Percentiles rank a stretch among this genome's conserved stretches.
phyloP scores from a whole-genome alignment of 352 stramenopile genomes.

The Phytopythium montanum region DNA sequence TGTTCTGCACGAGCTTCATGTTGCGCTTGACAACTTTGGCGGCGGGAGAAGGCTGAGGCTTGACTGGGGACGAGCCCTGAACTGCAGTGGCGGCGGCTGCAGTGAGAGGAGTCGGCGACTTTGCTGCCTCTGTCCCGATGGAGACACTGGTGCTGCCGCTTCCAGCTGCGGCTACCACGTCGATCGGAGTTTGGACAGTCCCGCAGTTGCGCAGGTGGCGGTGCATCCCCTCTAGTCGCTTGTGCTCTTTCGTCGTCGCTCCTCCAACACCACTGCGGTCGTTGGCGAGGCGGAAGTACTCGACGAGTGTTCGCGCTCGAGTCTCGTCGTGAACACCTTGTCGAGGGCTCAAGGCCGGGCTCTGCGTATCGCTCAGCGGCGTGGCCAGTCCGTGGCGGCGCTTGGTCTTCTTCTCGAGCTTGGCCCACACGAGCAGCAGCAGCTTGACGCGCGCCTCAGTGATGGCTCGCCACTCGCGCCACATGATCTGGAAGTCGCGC shows the following conservation, averaged over 20 bases:
- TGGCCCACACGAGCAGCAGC: constrained; percentile 60
- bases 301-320: constrained; percentile 12
- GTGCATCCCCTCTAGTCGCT: constrained; percentile 43
- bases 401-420: constrained; percentile 55
- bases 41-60: neutral
- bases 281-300: constrained; percentile 15
- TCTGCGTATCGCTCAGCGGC: neutral
- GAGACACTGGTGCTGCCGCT: neutral
- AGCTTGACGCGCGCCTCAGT: constrained; percentile 72
- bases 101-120: neutral
- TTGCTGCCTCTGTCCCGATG: neutral
- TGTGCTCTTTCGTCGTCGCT: constrained; percentile 15
- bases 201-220: constrained; percentile 62
- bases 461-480: constrained; percentile 62
- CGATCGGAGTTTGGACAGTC: constrained; percentile 35
- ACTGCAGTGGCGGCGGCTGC: neutral
- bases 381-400: constrained; percentile 31
- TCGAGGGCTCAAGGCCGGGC: neutral
- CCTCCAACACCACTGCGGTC: neutral
- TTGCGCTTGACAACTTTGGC: constrained; percentile 18
- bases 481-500: constrained; percentile 72
- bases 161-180: constrained; percentile 4
- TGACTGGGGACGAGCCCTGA: neutral
- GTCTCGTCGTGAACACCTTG: neutral
- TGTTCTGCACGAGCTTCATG: constrained; percentile 34